These are phyloP conservation scores for California macrophylla DNA, from an alignment of 441 rosid species.

Conservation along the genomic window DNA sequence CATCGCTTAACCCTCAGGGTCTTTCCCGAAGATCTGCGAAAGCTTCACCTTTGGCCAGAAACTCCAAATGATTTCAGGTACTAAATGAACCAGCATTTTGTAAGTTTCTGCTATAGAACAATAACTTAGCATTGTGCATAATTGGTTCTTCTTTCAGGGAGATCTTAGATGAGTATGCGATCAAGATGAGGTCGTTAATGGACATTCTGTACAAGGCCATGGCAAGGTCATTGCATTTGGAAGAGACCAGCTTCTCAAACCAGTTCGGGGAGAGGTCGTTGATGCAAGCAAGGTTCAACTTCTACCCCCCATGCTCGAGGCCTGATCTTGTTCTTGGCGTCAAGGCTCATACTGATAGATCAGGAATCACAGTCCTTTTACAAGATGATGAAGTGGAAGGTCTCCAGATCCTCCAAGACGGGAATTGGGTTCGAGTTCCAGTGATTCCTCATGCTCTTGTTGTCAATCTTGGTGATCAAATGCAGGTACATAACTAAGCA, in stretches of 20 bases:
- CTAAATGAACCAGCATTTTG: background rate
- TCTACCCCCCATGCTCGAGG: slow-evolving; percentile 26
- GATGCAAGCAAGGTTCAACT: slow-evolving; percentile 22
- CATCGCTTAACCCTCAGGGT: background rate
- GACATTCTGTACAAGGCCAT: slow-evolving; percentile 26
- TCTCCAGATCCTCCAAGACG: slow-evolving; percentile 20
- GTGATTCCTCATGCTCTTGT: slow-evolving; percentile 20
- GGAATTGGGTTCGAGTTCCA: slow-evolving; percentile 22
- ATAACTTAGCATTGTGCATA: background rate
- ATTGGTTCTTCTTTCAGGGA: slow-evolving; percentile 17
- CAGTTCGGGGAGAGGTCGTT: slow-evolving; percentile 18
- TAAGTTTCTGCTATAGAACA: background rate
- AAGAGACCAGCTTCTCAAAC: slow-evolving; percentile 20
- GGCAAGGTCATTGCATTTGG: slow-evolving; percentile 23
- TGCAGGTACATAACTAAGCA: slow-evolving; percentile 19
- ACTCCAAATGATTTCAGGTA: slow-evolving; percentile 11
- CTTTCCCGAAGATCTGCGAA: slow-evolving; percentile 9
- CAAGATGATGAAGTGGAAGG: slow-evolving; percentile 29
- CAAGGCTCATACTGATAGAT: slow-evolving; percentile 29
- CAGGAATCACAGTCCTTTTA: slow-evolving; percentile 24
- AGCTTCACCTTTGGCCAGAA: slow-evolving; percentile 15
- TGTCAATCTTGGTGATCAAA: slow-evolving; percentile 23
- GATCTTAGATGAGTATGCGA: slow-evolving; percentile 15
- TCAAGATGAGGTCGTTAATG: slow-evolving; percentile 14
- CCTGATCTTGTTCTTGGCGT: slow-evolving; percentile 28